These are phyloP conservation scores for Alternaria sp. DNA, from an alignment of 2,329 filamentous ascomycete genomes.

Conservation along the genomic window DNA sequence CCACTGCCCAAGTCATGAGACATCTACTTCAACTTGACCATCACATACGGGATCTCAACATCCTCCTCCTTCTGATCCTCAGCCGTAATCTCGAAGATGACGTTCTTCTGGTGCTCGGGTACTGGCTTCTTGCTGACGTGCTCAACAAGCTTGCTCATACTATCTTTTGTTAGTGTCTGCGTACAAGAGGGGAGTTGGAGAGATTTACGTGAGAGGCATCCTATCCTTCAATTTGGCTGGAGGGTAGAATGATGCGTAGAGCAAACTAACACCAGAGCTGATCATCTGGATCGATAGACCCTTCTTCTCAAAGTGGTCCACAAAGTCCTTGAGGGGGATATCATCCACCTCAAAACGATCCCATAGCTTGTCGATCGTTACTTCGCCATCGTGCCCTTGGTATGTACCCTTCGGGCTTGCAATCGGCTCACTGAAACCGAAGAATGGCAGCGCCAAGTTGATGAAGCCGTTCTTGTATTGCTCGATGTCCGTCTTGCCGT, in stretches of 20 bases:
- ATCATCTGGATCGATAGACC: slow-evolving; percentile 90
- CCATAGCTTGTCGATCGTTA: slow-evolving; percentile 95
- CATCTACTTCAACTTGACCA: slow-evolving; percentile 73
- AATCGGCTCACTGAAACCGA: slow-evolving; percentile 97
- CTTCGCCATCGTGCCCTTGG: slow-evolving; percentile 75
- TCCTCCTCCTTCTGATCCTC: slow-evolving; percentile 91
- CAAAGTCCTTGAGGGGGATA: slow-evolving; percentile 82
- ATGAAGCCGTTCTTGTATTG: slow-evolving; percentile 99
- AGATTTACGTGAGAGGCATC: slow-evolving; percentile 71
- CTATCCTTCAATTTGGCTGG: slow-evolving; percentile 84
- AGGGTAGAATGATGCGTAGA: slow-evolving; percentile 94
- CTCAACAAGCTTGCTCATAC: slow-evolving; percentile 87
- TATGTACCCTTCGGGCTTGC: slow-evolving; percentile 93
- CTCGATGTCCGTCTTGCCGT: slow-evolving; percentile 95
- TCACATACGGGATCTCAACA: slow-evolving; percentile 96
- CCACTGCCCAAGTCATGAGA: neutral
- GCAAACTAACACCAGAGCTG: slow-evolving; percentile 92
- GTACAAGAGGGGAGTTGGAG: neutral
- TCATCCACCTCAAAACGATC: slow-evolving; percentile 93
- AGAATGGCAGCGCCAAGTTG: slow-evolving; percentile 95
- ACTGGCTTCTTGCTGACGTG: slow-evolving; percentile 91
- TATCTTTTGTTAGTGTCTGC: slow-evolving; percentile 52
- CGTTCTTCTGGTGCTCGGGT: slow-evolving; percentile 88
- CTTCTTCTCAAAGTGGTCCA: slow-evolving; percentile 79
- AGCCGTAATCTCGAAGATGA: slow-evolving; percentile 93